Evolutionary conservation across 2,329 filamentous ascomycete genomes (phyloP).

Genomic region (Claviceps pazoutovae): DNA sequence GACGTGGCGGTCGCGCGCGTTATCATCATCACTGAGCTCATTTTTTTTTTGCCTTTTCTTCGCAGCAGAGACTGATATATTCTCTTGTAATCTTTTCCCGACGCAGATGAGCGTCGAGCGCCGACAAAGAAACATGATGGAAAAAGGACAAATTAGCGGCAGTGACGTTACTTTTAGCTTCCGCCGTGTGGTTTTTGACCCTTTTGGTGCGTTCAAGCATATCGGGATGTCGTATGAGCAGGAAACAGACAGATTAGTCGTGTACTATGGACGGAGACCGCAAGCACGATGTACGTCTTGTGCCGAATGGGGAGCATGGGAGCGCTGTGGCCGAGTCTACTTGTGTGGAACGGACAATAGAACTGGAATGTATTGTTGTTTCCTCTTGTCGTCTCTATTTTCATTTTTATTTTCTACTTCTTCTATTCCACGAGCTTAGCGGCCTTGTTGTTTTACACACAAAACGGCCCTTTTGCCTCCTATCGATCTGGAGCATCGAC

Average conservation of each 20-base stretch:
- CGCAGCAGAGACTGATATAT: background rate
- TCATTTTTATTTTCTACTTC: background rate
- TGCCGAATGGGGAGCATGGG: background rate
- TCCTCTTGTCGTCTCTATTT: slow-evolving; percentile 1
- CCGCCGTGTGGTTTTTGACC: too few species aligned
- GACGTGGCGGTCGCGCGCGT: slow-evolving; percentile 44
- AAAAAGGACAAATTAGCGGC: too few species aligned
- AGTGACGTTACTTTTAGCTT: too few species aligned
- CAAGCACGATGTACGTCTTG: slow-evolving; percentile 5
- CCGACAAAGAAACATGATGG: too few species aligned
- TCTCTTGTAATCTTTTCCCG: too few species aligned
- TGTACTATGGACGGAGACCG: background rate
- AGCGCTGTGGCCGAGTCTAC: background rate
- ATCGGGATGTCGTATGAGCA: too few species aligned
- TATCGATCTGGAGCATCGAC: background rate
- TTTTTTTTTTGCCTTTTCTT: background rate
- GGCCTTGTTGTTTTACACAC: background rate
- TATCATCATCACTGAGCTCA: background rate
- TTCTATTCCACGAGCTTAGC: background rate
- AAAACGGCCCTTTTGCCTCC: background rate
- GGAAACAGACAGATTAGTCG: too few species aligned
- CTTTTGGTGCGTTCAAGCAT: too few species aligned
- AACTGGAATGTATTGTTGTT: slow-evolving; percentile 1
- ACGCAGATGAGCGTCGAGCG: too few species aligned
- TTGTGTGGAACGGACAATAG: background rate